Evolutionary conservation across 1,139 yeast genomes (phyloP).

Genomic region (Nadsonia commutata): DNA sequence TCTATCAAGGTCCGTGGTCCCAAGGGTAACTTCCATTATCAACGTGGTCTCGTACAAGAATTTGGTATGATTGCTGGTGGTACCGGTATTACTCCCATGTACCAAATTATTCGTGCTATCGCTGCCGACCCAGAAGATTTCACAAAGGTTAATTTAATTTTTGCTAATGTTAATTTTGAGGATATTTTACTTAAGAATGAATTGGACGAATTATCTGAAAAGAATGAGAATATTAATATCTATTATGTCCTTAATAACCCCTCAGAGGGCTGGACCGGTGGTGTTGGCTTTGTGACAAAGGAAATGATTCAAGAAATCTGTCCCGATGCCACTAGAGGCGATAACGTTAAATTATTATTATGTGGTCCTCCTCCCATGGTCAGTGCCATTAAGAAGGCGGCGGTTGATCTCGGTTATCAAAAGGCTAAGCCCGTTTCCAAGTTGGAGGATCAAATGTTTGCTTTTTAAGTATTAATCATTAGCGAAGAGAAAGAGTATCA

Average conservation of each 20-base stretch:
- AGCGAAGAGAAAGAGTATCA: too few species aligned
- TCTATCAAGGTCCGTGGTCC: conserved; percentile 75
- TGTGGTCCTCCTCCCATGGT: conserved; percentile 96
- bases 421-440: conserved; percentile 88
- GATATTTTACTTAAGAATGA: conserved; percentile 74
- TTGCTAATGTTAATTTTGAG: conserved; percentile 63
- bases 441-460: conserved; percentile 85
- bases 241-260: conserved; percentile 69
- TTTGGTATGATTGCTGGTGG: conserved; percentile 94
- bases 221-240: conserved; percentile 55
- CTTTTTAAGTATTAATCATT: too few species aligned
- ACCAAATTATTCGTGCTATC: conserved; percentile 72
- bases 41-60: conserved; percentile 61
- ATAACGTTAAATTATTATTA: conserved; percentile 58
- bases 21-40: conserved; percentile 78
- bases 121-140: conserved; percentile 60
- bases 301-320: conserved; percentile 55
- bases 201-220: conserved; percentile 53
- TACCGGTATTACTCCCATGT: conserved; percentile 90
- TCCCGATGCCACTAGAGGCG: conserved; percentile 39
- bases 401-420: conserved; percentile 58
- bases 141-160: conserved; percentile 57
- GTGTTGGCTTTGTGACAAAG: conserved; percentile 67
- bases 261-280: conserved; percentile 65
- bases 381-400: conserved; percentile 66